Evolutionary conservation across 257 asterid species (phyloP).

Genomic region (Nemophila menziesii): DNA sequence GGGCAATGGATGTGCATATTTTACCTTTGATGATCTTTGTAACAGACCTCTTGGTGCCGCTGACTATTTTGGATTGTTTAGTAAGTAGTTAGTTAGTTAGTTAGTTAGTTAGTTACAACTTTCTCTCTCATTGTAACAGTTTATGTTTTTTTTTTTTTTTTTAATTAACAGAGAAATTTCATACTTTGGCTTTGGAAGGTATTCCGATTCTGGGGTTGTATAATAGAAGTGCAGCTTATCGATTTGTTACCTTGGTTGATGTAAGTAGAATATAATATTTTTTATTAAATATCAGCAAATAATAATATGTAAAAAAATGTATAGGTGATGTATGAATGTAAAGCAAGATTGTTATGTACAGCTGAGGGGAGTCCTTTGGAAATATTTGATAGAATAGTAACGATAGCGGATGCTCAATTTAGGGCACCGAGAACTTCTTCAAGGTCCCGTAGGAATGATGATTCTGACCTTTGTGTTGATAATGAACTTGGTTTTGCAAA

Average conservation of each 20-base stretch:
- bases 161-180: conserved; percentile 69
- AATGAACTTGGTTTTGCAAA: conserved; percentile 96
- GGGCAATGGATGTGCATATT: conserved; percentile 81
- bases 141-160: not conserved
- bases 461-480: conserved; percentile 82
- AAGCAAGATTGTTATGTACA: conserved; percentile 65
- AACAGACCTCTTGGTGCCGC: conserved; percentile 99
- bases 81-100: conserved; percentile 55
- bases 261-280: conserved; percentile 34
- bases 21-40: conserved; percentile 78
- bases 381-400: conserved; percentile 59
- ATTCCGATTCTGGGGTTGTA: conserved; percentile 75
- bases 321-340: conserved; percentile 88
- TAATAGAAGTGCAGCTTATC: conserved; percentile 83
- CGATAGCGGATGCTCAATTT: conserved; percentile 73
- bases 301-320: not conserved
- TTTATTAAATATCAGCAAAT: not conserved
- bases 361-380: conserved; percentile 83
- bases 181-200: conserved; percentile 86
- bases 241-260: conserved; percentile 94
- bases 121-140: no score
- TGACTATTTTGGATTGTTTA: conserved; percentile 75
- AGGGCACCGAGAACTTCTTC: conserved; percentile 77
- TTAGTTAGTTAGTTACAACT: no score
- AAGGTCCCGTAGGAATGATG: conserved; percentile 37